phyloP scores from a whole-genome alignment of 352 stramenopile genomes.

The Thraustochytrium sp. region DNA sequence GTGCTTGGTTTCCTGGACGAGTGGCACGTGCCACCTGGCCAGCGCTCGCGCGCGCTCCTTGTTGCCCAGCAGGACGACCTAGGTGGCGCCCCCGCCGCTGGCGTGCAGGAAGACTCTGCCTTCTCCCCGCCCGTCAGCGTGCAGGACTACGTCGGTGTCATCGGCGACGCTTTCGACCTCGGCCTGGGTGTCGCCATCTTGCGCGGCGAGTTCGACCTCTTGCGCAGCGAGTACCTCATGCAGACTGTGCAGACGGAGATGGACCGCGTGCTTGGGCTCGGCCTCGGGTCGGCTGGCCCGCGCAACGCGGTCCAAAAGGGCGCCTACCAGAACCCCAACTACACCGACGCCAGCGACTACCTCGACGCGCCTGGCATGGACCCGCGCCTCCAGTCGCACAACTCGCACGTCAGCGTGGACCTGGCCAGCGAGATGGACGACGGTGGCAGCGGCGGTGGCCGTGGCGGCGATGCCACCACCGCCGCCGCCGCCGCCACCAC shows the following conservation, averaged over 20 bases:
- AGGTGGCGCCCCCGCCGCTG: not conserved
- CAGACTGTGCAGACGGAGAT: constrained; percentile 36
- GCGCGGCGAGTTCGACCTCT: constrained; percentile 37
- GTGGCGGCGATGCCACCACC: too few relatives aligned
- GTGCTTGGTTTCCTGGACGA: constrained; percentile 55
- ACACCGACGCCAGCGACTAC: not conserved
- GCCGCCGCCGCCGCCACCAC: not conserved
- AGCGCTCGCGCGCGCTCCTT: not conserved
- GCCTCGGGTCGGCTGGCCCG: not conserved
- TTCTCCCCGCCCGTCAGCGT: constrained; percentile 12
- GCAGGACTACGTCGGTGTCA: constrained; percentile 41
- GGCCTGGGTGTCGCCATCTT: constrained; percentile 37
- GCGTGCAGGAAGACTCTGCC: not conserved
- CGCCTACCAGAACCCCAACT: constrained; percentile 33
- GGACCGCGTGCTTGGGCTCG: constrained; percentile 34
- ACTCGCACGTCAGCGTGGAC: not conserved
- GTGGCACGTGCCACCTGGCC: constrained; percentile 12
- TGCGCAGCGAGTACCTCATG: constrained; percentile 39
- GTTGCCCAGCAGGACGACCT: not conserved
- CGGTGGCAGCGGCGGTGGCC: too few relatives aligned
- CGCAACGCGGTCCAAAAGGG: not conserved
- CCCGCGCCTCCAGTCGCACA: not conserved
- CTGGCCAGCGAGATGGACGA: not conserved
- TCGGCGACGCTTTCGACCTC: constrained; percentile 46
- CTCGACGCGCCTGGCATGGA: not conserved